These are phyloP conservation scores for Lecanicillium sp. DNA, from an alignment of 2,329 filamentous ascomycete species.

Conservation along the genomic window DNA sequence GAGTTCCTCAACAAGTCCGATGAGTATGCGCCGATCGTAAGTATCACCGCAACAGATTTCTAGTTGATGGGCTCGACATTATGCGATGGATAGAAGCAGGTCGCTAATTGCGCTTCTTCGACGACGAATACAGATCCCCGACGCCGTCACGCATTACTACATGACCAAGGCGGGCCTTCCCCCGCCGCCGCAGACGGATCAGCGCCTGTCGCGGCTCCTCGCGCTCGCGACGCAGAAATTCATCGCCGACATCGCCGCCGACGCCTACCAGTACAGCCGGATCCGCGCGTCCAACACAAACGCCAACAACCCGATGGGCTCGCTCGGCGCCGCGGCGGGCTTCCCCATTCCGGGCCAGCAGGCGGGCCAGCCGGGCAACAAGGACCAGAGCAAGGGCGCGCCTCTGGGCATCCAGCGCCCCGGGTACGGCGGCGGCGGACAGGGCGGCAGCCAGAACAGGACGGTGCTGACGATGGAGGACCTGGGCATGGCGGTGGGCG, in stretches of 20 bases:
- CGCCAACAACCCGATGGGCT: slow-evolving; percentile 86
- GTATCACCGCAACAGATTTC: too few species aligned
- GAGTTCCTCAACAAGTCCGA: slow-evolving; percentile 97
- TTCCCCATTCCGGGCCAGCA: slow-evolving; percentile 60
- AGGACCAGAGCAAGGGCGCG: slow-evolving; percentile 51
- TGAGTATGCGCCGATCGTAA: slow-evolving; percentile 94
- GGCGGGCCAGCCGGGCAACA: slow-evolving; percentile 48
- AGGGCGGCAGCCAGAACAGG: slow-evolving; percentile 80
- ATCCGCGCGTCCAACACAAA: slow-evolving; percentile 86
- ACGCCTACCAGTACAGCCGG: slow-evolving; percentile 95
- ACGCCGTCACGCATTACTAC: slow-evolving; percentile 97
- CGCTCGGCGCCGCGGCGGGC: slow-evolving; percentile 68
- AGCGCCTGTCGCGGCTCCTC: slow-evolving; percentile 83
- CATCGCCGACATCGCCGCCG: slow-evolving; percentile 92
- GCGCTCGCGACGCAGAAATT: slow-evolving; percentile 99
- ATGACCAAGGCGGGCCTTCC: slow-evolving; percentile 92
- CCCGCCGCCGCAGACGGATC: slow-evolving; percentile 83
- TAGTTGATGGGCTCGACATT: too few species aligned
- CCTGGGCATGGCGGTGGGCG: slow-evolving; percentile 92
- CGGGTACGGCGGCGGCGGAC: slow-evolving; percentile 81
- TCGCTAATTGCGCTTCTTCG: too few species aligned
- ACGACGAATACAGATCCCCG: slow-evolving; percentile 66
- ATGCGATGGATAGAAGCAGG: too few species aligned
- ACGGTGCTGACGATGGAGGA: slow-evolving; percentile 99
- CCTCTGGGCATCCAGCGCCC: slow-evolving; percentile 69